Evolutionary conservation across 2,329 filamentous ascomycete species (phyloP).

Genomic region (Aspergillus sp.): DNA sequence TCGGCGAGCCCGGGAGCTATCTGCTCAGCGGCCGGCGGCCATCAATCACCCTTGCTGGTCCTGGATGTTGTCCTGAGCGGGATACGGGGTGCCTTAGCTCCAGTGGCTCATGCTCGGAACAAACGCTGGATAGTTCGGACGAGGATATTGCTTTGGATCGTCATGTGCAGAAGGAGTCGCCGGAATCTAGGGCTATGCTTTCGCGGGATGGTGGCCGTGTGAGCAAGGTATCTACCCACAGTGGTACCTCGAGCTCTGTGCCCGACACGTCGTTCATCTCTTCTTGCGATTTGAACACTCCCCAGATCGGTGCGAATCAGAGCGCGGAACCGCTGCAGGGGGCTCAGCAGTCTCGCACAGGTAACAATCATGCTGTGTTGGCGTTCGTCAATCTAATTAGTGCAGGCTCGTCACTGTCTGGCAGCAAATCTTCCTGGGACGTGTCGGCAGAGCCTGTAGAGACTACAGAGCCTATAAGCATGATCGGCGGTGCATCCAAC

Average conservation of each 20-base stretch:
- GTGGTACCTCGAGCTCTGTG: neutral
- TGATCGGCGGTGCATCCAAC: too few relatives aligned
- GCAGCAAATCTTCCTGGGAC: too few relatives aligned
- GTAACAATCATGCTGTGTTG: too few relatives aligned
- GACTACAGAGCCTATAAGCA: neutral
- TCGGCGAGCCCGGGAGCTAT: slow-evolving; percentile 5
- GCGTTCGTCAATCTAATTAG: too few relatives aligned
- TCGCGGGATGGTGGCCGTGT: neutral
- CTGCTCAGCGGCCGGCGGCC: slow-evolving; percentile 3
- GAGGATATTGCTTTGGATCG: neutral
- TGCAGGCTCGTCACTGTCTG: too few relatives aligned
- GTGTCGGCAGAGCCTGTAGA: neutral
- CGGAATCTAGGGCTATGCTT: too few relatives aligned
- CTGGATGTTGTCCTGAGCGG: neutral
- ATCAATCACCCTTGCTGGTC: slow-evolving; percentile 4
- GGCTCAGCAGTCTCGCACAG: neutral
- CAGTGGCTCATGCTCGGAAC: neutral
- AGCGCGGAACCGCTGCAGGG: neutral
- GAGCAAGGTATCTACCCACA: neutral
- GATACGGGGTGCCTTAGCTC: neutral
- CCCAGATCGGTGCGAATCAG: slow-evolving; percentile 1
- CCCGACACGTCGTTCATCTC: neutral
- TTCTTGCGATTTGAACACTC: neutral
- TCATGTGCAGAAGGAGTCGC: too few relatives aligned
- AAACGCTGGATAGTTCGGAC: neutral